These are phyloP conservation scores for Helotiales sp. DNA, from an alignment of 2,329 filamentous ascomycete species.

Conservation along the genomic window DNA sequence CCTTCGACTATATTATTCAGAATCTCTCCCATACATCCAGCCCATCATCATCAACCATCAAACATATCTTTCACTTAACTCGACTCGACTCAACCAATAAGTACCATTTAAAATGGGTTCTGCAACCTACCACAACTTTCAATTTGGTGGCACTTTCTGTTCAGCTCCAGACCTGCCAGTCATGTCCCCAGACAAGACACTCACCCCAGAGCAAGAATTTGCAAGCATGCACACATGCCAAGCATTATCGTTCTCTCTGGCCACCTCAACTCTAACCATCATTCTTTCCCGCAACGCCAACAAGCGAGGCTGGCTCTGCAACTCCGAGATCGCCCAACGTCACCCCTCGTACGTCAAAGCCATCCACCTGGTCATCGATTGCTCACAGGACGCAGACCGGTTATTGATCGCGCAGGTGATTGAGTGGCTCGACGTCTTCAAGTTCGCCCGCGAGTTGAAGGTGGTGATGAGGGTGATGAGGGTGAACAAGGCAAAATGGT, in stretches of 20 bases:
- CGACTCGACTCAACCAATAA: no score
- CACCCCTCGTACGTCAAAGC: not conserved
- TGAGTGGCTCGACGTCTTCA: not conserved
- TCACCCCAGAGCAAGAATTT: not conserved
- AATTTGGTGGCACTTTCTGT: no score
- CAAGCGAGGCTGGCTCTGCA: not conserved
- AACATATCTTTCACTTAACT: no score
- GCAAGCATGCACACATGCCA: not conserved
- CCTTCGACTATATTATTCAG: no score
- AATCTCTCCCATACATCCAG: no score
- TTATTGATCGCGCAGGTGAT: not conserved
- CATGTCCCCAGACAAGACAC: not conserved
- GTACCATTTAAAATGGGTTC: no score
- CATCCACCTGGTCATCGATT: not conserved
- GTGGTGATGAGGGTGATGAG: not conserved
- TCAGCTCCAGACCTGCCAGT: no score
- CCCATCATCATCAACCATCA: no score
- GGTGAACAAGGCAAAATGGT: not conserved
- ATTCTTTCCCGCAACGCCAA: not conserved
- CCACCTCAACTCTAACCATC: not conserved
- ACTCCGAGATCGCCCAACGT: not conserved
- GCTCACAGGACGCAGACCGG: not conserved
- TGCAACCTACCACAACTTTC: no score
- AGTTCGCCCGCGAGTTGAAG: not conserved
- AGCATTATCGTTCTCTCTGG: not conserved